These are phyloP conservation scores for Seiridium cupressi DNA, from an alignment of 2,329 filamentous ascomycete genomes.

Conservation along the genomic window DNA sequence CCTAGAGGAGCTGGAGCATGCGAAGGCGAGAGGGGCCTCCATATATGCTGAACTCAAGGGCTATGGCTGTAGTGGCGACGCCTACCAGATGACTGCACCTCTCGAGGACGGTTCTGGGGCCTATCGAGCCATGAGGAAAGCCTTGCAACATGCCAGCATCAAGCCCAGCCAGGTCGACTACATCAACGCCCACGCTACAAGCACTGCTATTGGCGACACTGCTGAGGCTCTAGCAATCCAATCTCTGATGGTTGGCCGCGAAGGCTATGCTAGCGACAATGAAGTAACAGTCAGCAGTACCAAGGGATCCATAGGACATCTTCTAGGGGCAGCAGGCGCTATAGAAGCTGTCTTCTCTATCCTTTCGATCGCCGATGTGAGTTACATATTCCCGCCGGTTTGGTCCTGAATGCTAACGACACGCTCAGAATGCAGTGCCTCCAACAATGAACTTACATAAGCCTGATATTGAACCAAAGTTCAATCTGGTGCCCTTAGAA, in stretches of 20 bases:
- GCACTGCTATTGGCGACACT: conserved; percentile 79
- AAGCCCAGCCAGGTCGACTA: conserved; percentile 76
- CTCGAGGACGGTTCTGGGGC: conserved; percentile 80
- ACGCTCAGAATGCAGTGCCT: conserved; percentile 68
- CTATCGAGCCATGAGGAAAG: conserved; percentile 78
- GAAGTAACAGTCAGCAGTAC: conserved; percentile 86
- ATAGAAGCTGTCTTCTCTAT: conserved; percentile 86
- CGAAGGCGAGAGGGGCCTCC: conserved; percentile 69
- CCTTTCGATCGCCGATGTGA: conserved; percentile 74
- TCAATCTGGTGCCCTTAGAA: conserved; percentile 78
- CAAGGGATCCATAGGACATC: conserved; percentile 88
- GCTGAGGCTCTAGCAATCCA: conserved; percentile 86
- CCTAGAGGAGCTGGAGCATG: conserved; percentile 88
- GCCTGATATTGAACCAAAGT: conserved; percentile 65
- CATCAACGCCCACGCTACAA: conserved; percentile 93
- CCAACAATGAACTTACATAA: conserved; percentile 81
- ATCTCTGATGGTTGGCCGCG: conserved; percentile 69
- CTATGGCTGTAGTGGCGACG: conserved; percentile 89
- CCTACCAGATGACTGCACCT: conserved; percentile 91
- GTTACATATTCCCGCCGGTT: conserved; percentile 27
- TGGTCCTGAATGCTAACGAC: conserved; percentile 8
- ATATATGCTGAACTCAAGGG: conserved; percentile 90
- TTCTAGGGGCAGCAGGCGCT: conserved; percentile 87
- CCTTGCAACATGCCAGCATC: conserved; percentile 70
- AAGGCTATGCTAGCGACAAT: conserved; percentile 59